Base-by-base conservation (phyloP, 352 stramenopile genomes). In the Globisporangium recalcitrans region DNA sequence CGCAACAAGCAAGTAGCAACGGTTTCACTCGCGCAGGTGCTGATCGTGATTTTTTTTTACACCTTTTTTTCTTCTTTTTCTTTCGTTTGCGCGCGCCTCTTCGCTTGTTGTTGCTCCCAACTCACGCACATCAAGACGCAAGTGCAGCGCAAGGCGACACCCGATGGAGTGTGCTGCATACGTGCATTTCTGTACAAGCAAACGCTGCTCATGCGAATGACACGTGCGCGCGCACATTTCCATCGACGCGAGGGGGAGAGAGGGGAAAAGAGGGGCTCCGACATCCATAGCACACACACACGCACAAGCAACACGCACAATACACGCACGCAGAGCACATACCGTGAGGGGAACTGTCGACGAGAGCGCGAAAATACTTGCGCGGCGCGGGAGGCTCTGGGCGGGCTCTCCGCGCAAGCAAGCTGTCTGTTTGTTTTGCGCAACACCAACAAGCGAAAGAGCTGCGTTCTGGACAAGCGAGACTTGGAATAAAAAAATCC, bases 371-470 rank as follows among this genome's bases (percentile, higher is more conserved):
- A 26, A 6, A 44, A 44, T 13, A 57, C 51, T 29, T 57, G 51
- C 51, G 51, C 27, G 26, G n/a, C 26, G 26, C 49, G 49, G 26
- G 49, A 26, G 16, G 24, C 47, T 34, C 13, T 32, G 22, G 14
- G 24, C 10, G 31, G n/a, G 49, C 24, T 19, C 48, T 7, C 36
- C 11, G n/a, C 27, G 27, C 49, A 55, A 40, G 27, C 46, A 13
- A 52, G 47, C 51, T 21, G 42, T 27, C n/a, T 8, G 44, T 27
- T 57, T 38, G 29, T 29, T 57, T 57, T 44, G 32, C 29, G 29
- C 51, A n/a, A n/a, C n/a, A n/a, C n/a, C n/a, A n/a, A n/a, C n/a
- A 57, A 57, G 51, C 51, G 29, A 19, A 40, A 36, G 38, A 46
- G 38, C 49, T 38, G 29, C 51, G 22, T 11, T 57, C 51, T 34